Evolutionary conservation across 257 asterid species (phyloP), one percentile per base, ranked within the genome.

Genomic region (Haberlea rhodopensis): DNA sequence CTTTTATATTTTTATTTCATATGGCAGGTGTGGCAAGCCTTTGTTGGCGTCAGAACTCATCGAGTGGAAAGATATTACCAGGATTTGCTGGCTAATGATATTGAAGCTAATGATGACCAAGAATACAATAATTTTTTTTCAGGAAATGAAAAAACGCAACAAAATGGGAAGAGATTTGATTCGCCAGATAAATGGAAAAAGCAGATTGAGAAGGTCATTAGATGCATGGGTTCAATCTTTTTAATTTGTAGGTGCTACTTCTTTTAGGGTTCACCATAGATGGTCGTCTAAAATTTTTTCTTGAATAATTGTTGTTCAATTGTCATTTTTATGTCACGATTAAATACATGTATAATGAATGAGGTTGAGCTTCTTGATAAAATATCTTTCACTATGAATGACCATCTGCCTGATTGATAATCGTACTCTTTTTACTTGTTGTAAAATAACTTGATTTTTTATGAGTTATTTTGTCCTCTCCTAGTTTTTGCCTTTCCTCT

Each of bases 131-230:
- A 62, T 56, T 53, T 77, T 56, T 62, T 64, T 45, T 53, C 81
- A 3, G 81, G 67, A 58, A 79, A 72, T 31, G 71, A 73, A 45
- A 62, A 57, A 58, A 63, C 46, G 67, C 76, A 70, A 62, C 66
- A 19, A 26, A 70, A 66, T 60, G 70, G 57, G 65, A 75, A 71
- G 80, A 69, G 74, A 68, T 68, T 52, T 53, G 74, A 77, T 63
- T 67, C 84, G 72, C 84, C 97, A 56, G 96, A 89, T 45, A 92
- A 87, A 79, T 81, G 63, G 84, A 85, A 77, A 74, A 91, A 85
- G 87, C 96, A 91, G 88, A 91, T 91, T 88, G 98, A 91, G 98
- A 91, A 91, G 98, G 98, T 91, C 96, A 63, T 88, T 88, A 80
- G 96, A 87, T 88, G 98, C 98, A 88, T 86, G 98, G 95, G 67